Evolutionary conservation across 139 green algal species (phyloP).

Genomic region (Tetradesmus lagerheimii): DNA sequence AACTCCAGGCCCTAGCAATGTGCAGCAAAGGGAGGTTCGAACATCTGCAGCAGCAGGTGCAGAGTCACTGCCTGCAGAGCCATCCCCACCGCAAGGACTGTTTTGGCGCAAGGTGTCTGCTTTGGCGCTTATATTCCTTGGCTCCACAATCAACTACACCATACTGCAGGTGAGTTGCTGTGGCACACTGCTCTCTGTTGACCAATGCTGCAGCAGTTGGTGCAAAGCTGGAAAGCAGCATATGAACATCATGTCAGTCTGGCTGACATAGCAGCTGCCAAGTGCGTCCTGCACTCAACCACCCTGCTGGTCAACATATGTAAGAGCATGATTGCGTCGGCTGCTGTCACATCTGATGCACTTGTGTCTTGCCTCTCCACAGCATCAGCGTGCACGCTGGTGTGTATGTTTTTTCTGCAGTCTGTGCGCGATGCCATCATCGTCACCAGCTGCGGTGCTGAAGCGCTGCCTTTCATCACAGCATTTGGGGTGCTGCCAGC

Average conservation of each 20-base stretch:
- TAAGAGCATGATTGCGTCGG: no score
- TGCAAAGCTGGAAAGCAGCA: no score
- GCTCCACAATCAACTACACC: slow-evolving; percentile 47
- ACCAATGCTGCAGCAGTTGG: neutral
- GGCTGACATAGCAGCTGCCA: neutral
- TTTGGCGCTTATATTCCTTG: slow-evolving; percentile 30
- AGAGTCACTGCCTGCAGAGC: neutral
- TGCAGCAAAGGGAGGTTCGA: neutral
- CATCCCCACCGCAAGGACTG: neutral
- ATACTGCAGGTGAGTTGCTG: slow-evolving; percentile 28
- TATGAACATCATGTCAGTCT: no score
- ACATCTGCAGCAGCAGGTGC: slow-evolving; percentile 19
- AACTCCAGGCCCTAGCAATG: neutral
- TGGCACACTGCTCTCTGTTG: neutral
- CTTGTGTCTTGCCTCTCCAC: neutral
- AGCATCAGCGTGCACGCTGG: no score
- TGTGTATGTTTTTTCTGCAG: slow-evolving; percentile 48
- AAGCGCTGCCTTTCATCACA: slow-evolving; percentile 85
- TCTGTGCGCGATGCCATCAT: slow-evolving; percentile 86
- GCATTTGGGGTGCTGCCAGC: slow-evolving; percentile 82
- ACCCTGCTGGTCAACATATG: no score
- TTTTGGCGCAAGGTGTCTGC: slow-evolving; percentile 11
- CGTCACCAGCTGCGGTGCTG: slow-evolving; percentile 81
- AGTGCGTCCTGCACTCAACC: neutral
- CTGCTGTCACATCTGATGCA: no score